phyloP scores from a whole-genome alignment of 805 yeast species.

The Yarrowia sp. region DNA sequence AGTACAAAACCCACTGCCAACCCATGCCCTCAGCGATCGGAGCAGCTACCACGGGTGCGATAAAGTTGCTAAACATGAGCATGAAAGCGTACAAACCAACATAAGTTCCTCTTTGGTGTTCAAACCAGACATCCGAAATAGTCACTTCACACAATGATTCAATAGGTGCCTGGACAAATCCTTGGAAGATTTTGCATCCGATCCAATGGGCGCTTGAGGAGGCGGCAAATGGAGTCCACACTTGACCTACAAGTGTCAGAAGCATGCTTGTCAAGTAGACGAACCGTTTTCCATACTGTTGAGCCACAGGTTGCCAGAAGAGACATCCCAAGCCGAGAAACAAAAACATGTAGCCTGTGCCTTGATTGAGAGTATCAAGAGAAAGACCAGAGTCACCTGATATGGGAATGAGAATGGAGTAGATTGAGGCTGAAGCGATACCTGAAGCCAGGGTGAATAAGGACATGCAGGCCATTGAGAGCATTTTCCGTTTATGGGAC shows the following conservation, averaged over 20 bases:
- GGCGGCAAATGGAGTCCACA: conserved; percentile 46
- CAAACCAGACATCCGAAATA: conserved; percentile 68
- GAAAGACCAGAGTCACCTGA: conserved; percentile 42
- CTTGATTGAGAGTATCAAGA: conserved; percentile 45
- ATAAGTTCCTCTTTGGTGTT: conserved; percentile 71
- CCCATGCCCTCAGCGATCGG: neutral
- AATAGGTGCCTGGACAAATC: conserved; percentile 70
- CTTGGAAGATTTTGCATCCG: conserved; percentile 44
- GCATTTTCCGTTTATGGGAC: conserved; percentile 50
- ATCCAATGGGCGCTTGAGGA: conserved; percentile 42
- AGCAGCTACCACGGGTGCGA: conserved; percentile 12
- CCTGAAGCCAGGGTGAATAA: conserved; percentile 48
- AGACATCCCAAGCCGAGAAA: conserved; percentile 53
- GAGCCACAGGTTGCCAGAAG: conserved; percentile 51
- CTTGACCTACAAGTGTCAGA: conserved; percentile 42
- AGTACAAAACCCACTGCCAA: conserved; percentile 28
- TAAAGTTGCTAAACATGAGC: conserved; percentile 38
- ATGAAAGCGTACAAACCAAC: conserved; percentile 73
- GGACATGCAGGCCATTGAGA: conserved; percentile 43
- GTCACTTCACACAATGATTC: conserved; percentile 69
- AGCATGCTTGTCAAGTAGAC: conserved; percentile 44
- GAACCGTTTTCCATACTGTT: conserved; percentile 50
- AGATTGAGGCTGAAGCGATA: conserved; percentile 49
- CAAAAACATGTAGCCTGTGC: conserved; percentile 52
- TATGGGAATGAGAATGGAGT: conserved; percentile 46